Base-by-base conservation (phyloP, 139 green algal genomes). In the Chlorella sp. region DNA sequence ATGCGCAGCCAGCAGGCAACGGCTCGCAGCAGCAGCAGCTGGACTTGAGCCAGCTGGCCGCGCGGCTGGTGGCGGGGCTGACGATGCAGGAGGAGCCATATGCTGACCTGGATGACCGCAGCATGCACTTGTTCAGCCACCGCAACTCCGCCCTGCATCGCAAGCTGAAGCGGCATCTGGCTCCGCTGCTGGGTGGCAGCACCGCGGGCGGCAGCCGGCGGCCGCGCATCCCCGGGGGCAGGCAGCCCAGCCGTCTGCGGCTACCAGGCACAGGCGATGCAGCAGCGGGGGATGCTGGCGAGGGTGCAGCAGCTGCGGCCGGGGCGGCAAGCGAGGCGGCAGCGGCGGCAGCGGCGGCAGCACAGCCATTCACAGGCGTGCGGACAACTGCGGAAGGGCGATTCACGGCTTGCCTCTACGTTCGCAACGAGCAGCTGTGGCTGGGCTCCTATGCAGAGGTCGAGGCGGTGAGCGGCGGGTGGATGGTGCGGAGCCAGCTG, bases 61-160 rank as follows among this genome's bases (percentile, higher is more conserved):
- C 36, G 16, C 78, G 60, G 21, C 78, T 83, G 78, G 60, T 83
- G 78, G 36, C 55, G 21, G 74, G 60, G 38, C 38, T 63, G 15
- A 28, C 60, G 13, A 6, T 28, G 12, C 13, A 60, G 21, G 32
- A 21, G 26, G 38, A 23, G 13, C 60, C 57, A 2, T 20, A 44
- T 0, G 32, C 34, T 28, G 11, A 20, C 34, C 60, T 73, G 0
- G 26, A n/a, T 3, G 38, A 74, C 5, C 60, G 75, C 32, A 56
- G 23, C 21, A 15, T 17, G 34, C 34, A 39, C 36, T 83, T 47
- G 20, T 72, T 73, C 26, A 26, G 36, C 23, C 60, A 73, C 51
- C 51, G 51, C 51, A 60, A 15, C 51, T 60, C 51, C 13, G 51
- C 51, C 51, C 51, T 60, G 51, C 51, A 60, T 18, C 51, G 51